Evolutionary conservation across 306 rosid species (phyloP).

Genomic region (Argentina anserina): DNA sequence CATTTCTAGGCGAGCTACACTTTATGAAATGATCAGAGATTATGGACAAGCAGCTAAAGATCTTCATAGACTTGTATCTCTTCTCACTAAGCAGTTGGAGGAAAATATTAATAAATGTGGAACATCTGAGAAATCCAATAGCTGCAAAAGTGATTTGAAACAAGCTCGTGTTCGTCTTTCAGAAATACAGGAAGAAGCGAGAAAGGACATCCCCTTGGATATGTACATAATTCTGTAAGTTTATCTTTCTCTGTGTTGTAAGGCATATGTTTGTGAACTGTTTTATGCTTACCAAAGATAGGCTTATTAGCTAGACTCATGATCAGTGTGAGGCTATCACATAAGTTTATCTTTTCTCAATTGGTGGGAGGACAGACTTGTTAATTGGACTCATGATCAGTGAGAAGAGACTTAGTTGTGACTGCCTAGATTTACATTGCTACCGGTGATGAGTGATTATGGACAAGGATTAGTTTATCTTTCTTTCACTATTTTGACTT

Average conservation of each 20-base stretch:
- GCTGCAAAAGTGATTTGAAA: slow-evolving; percentile 65
- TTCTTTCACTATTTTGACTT: not conserved
- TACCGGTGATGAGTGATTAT: not conserved
- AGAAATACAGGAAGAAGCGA: slow-evolving; percentile 80
- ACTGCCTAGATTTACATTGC: no score
- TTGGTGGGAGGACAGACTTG: no score
- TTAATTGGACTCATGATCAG: not conserved
- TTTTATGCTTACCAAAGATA: not conserved
- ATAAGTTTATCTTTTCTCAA: not conserved
- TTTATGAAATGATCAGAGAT: slow-evolving; percentile 84
- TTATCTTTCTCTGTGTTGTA: slow-evolving; percentile 16
- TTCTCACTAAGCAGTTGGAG: slow-evolving; percentile 50
- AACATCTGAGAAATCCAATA: slow-evolving; percentile 53
- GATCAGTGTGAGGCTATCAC: not conserved
- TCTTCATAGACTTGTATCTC: slow-evolving; percentile 63
- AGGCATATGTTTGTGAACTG: not conserved
- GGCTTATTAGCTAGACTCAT: not conserved
- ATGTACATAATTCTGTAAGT: slow-evolving; percentile 94
- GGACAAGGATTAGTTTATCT: not conserved
- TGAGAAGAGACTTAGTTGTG: not conserved
- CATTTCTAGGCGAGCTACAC: slow-evolving; percentile 80
- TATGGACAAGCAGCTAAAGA: slow-evolving; percentile 83
- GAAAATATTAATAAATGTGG: slow-evolving; percentile 49
- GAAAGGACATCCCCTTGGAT: slow-evolving; percentile 80
- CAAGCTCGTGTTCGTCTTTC: slow-evolving; percentile 62